These are phyloP conservation scores for Pseudogymnoascus sp. DNA, from an alignment of 2,329 filamentous ascomycete genomes.

Conservation along the genomic window DNA sequence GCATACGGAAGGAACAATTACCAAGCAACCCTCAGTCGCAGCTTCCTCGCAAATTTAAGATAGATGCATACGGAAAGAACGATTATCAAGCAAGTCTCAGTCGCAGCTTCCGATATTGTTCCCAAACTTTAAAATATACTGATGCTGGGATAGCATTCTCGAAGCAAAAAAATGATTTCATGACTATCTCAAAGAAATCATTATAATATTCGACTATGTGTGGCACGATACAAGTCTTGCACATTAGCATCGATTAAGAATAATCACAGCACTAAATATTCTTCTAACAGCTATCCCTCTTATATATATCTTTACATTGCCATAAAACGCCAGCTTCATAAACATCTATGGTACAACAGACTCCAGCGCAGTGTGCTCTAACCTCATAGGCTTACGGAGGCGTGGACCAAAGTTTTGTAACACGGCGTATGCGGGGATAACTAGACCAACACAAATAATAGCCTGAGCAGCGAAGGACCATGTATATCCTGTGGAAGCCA, in stretches of 20 bases:
- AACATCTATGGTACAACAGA: not conserved
- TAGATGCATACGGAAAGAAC: no score
- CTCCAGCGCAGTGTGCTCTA: not conserved
- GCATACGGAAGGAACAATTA: no score
- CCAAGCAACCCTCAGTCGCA: no score
- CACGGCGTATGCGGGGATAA: conserved; percentile 20
- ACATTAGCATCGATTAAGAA: not conserved
- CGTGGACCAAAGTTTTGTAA: conserved; percentile 22
- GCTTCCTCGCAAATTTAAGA: no score
- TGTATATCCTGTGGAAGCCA: conserved; percentile 18
- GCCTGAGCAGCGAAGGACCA: conserved; percentile 27
- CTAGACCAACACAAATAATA: conserved; percentile 24
- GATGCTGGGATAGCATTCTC: not conserved
- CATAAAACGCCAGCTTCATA: not conserved
- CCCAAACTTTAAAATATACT: no score
- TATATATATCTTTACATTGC: not conserved
- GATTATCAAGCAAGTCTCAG: no score
- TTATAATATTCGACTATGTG: not conserved
- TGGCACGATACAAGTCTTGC: not conserved
- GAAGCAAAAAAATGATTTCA: not conserved
- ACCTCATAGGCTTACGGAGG: conserved; percentile 15
- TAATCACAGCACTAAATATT: not conserved
- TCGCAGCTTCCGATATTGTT: no score
- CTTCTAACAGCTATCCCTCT: not conserved
- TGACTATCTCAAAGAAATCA: not conserved